phyloP scores from a whole-genome alignment of 805 yeast genomes.

The Candida broadrunensis region DNA sequence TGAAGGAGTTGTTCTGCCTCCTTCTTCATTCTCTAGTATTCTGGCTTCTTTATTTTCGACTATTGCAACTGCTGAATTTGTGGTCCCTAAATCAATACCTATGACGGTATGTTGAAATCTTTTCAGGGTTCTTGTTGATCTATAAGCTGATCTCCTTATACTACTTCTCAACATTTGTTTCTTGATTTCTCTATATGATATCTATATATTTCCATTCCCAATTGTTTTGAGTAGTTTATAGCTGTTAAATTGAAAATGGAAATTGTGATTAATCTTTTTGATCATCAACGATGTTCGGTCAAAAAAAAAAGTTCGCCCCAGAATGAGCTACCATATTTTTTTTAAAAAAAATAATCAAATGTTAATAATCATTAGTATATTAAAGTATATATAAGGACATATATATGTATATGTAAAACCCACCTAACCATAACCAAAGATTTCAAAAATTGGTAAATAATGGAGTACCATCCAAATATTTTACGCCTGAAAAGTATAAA shows the following conservation, averaged over 20 bases:
- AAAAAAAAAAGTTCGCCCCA: no score
- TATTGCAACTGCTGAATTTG: slow-evolving; percentile 82
- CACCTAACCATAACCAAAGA: neutral
- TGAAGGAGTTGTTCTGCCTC: slow-evolving; percentile 77
- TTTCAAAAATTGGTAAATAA: neutral
- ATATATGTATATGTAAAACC: neutral
- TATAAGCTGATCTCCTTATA: neutral
- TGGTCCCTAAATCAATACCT: slow-evolving; percentile 84
- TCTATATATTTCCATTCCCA: no score
- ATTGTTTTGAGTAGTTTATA: no score
- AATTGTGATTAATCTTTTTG: no score
- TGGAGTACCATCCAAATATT: neutral
- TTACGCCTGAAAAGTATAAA: slow-evolving; percentile 5
- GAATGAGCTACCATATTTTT: no score
- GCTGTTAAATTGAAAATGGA: no score
- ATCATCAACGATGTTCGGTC: no score
- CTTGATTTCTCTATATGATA: no score
- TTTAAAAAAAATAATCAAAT: no score
- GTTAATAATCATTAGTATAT: neutral
- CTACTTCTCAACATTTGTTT: neutral
- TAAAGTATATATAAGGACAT: neutral
- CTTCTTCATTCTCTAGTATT: slow-evolving; percentile 75
- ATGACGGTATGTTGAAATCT: slow-evolving; percentile 43
- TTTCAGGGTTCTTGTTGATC: neutral
- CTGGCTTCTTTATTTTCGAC: slow-evolving; percentile 61